Percentiles rank a stretch among this genome's conserved stretches.
Conservation (phyloP, 2,329 filamentous ascomycete genomes). For the Aspergillus pseudoglaucus region DNA sequence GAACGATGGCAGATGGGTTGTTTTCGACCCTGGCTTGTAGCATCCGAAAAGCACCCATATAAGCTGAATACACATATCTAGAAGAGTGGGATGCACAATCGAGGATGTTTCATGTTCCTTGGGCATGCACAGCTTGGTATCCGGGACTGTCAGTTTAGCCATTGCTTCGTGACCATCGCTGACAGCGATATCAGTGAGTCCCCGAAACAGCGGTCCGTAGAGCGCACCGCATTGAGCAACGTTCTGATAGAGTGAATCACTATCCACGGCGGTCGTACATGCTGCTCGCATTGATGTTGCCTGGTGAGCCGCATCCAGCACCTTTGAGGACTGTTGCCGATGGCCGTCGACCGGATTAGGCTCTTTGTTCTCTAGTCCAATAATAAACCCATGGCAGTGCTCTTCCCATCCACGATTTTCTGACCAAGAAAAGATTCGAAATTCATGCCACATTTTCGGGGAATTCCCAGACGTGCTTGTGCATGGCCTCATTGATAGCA, state of each 20-base stretch:
- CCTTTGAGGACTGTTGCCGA: neutral
- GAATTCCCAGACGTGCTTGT: constrained; percentile 29
- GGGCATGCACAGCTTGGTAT: constrained; percentile 44
- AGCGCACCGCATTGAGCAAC: constrained; percentile 43
- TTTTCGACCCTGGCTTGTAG: neutral
- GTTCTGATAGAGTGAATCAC: constrained; percentile 37
- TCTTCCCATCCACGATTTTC: constrained; percentile 20
- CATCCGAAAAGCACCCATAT: constrained; percentile 15
- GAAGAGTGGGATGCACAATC: constrained; percentile 42
- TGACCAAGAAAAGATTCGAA: constrained; percentile 21
- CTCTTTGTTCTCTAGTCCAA: neutral
- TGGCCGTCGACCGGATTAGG: constrained; percentile 1
- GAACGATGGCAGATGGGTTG: neutral
- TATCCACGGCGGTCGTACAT: neutral
- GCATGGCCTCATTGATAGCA: constrained; percentile 38
- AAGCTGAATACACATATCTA: constrained; percentile 34
- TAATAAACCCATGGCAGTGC: constrained; percentile 18
- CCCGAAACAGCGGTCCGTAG: constrained; percentile 50
- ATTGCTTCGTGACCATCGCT: neutral
- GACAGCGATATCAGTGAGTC: constrained; percentile 22
- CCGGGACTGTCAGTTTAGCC: constrained; percentile 5
- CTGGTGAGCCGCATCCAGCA: neutral
- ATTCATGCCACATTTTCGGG: constrained; percentile 19
- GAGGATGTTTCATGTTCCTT: constrained; percentile 38
- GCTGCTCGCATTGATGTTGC: neutral